Evolutionary conservation across 306 rosid species (phyloP).

Genomic region (Dicorynia guianensis): DNA sequence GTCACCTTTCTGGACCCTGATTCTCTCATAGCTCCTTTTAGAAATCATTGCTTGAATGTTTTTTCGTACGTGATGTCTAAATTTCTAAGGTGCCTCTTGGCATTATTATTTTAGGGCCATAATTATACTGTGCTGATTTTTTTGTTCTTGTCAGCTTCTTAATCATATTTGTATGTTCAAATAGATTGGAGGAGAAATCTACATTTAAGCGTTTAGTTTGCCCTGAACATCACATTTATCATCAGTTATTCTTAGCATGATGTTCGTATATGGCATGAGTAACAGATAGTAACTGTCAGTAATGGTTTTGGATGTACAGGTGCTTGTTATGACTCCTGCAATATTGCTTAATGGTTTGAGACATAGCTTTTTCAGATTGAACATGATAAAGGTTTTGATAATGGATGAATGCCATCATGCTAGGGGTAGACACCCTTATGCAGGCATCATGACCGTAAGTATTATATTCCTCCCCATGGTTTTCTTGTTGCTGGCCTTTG

Average conservation of each 20-base stretch:
- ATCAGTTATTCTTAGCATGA: neutral
- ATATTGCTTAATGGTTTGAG: constrained; percentile 76
- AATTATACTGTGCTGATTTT: neutral
- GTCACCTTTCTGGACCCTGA: no score
- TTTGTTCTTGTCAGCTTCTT: neutral
- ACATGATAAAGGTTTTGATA: constrained; percentile 79
- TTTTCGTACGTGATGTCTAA: no score
- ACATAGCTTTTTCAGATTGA: constrained; percentile 68
- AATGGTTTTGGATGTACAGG: constrained; percentile 53
- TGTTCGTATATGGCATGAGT: constrained; percentile 10
- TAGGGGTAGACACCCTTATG: constrained; percentile 69
- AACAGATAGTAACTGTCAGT: neutral
- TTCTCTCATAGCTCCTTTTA: no score
- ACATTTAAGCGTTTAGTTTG: neutral
- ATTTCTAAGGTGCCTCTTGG: no score
- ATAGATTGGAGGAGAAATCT: neutral
- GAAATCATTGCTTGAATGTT: no score
- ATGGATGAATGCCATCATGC: constrained; percentile 95
- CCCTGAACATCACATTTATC: neutral
- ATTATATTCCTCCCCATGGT: constrained; percentile 23
- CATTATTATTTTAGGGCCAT: no score
- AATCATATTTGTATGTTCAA: neutral
- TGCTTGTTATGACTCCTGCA: constrained; percentile 87
- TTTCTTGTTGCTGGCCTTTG: constrained; percentile 4
- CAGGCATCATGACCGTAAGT: constrained; percentile 80